Conservation (phyloP, 2,329 filamentous ascomycete species). For the Emergomyces africanus region DNA sequence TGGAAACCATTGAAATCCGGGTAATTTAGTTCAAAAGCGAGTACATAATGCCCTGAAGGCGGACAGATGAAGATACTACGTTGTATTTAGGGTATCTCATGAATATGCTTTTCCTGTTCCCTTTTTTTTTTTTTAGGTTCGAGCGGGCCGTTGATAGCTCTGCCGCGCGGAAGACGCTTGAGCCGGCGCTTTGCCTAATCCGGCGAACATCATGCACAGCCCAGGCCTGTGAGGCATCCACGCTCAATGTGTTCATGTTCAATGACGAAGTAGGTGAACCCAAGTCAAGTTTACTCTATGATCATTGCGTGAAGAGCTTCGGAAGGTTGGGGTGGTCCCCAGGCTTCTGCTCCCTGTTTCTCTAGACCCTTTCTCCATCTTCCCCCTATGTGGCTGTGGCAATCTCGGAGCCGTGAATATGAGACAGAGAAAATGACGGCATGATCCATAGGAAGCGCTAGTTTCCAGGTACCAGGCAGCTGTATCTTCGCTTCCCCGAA, state of each 20-base stretch:
- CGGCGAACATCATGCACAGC: background rate
- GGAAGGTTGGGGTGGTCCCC: background rate
- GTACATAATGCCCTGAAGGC: background rate
- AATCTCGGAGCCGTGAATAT: background rate
- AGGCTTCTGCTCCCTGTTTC: background rate
- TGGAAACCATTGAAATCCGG: no score
- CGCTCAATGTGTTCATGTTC: background rate
- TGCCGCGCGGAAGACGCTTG: background rate
- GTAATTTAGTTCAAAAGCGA: no score
- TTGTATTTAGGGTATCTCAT: no score
- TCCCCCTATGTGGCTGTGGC: background rate
- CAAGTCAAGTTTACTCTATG: background rate
- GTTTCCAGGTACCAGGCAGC: background rate
- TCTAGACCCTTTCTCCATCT: background rate
- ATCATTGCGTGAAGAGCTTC: background rate
- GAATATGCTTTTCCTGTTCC: background rate
- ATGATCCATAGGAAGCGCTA: background rate
- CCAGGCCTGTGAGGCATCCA: background rate
- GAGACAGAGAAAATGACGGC: background rate
- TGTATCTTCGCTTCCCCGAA: background rate
- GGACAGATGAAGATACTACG: background rate
- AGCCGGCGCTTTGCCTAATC: background rate
- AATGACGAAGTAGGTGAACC: background rate
- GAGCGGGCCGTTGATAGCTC: background rate
- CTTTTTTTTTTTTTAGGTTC: conserved; percentile 1